Conservation (phyloP, 192 early-diverging fungal genomes). For the Backusella circina region DNA sequence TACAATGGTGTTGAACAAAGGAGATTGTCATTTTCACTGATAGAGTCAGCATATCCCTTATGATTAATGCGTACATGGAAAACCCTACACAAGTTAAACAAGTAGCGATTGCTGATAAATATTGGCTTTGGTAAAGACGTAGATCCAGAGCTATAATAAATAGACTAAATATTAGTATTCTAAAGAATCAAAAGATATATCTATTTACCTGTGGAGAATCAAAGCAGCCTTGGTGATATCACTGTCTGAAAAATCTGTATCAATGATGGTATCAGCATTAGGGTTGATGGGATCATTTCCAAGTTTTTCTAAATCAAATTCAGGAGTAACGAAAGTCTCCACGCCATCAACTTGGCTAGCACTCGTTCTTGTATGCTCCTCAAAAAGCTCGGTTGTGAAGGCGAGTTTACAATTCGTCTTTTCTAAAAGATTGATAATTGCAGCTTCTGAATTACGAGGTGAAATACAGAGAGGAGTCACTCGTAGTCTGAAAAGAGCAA, state of each 20-base stretch:
- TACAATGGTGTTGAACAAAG: background rate
- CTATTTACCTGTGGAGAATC: background rate
- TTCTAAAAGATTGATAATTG: background rate
- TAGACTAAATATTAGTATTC: background rate
- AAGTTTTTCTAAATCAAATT: background rate
- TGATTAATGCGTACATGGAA: background rate
- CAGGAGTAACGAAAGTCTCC: background rate
- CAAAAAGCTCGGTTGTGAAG: background rate
- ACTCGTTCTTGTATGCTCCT: background rate
- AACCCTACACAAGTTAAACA: background rate
- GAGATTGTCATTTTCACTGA: background rate
- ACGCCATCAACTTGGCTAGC: background rate
- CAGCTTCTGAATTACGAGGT: background rate
- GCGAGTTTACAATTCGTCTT: background rate
- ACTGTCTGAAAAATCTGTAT: background rate
- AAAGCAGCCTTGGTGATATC: background rate
- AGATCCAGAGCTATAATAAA: background rate
- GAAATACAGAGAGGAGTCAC: background rate
- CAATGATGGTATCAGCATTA: background rate
- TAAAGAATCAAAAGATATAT: background rate
- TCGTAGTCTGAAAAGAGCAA: background rate
- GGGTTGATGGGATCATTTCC: background rate
- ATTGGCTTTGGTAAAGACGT: background rate
- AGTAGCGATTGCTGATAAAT: background rate
- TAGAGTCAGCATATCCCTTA: background rate